These are phyloP conservation scores for Mycena crocata DNA, from an alignment of 768 basidiomycete species.

Conservation along the genomic window DNA sequence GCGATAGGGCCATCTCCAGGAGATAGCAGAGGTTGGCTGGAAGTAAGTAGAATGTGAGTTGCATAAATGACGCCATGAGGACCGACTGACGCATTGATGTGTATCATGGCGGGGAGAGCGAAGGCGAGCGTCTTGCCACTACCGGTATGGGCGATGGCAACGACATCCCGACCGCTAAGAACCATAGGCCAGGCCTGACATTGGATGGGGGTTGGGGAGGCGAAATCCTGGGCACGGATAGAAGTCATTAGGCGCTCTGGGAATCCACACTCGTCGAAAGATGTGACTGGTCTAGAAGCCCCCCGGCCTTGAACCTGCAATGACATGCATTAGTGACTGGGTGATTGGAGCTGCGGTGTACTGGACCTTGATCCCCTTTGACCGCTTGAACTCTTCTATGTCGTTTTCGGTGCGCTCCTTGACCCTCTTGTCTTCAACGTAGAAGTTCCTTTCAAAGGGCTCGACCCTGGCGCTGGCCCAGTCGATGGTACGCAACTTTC, in stretches of 20 bases:
- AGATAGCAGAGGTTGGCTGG: constrained; percentile 89
- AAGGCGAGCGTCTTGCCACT: constrained; percentile 99
- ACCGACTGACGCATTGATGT: constrained; percentile 96
- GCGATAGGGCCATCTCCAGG: constrained; percentile 98
- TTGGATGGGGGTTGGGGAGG: constrained; percentile 92
- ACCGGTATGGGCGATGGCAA: constrained; percentile 98
- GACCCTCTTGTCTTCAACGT: constrained; percentile 90
- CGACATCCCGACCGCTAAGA: constrained; percentile 90
- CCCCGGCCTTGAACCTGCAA: constrained; percentile 85
- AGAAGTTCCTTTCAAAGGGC: constrained; percentile 98
- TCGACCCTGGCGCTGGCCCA: constrained; percentile 82
- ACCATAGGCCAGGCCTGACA: constrained; percentile 99
- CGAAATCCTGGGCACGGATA: constrained; percentile 94
- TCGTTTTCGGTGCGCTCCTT: constrained; percentile 83
- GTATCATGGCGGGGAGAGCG: constrained; percentile 98
- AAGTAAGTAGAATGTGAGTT: constrained; percentile 25
- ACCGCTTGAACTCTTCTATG: constrained; percentile 85
- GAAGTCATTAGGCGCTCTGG: constrained; percentile 96
- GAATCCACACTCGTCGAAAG: constrained; percentile 96
- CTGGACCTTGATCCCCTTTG: constrained; percentile 88
- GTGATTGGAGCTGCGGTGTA: background rate
- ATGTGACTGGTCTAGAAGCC: constrained; percentile 89
- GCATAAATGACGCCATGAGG: background rate
- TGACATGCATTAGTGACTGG: constrained; percentile 10
- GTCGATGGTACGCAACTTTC: constrained; percentile 84